phyloP scores from a whole-genome alignment of 2,329 filamentous ascomycete genomes.

The Magnaporthiopsis incrustans region DNA sequence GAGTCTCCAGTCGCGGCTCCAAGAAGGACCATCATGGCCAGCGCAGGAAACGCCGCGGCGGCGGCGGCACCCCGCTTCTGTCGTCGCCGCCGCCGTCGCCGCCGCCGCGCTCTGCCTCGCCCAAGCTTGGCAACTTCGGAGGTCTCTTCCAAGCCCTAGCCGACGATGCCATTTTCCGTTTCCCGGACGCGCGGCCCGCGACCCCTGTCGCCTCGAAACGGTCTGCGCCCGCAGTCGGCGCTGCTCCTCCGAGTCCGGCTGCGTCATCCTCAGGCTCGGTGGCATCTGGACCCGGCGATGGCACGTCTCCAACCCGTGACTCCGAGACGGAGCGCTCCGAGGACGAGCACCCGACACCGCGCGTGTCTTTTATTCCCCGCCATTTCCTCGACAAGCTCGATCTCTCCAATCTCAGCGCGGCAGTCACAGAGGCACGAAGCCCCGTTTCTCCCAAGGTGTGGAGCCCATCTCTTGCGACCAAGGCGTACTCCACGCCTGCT shows the following conservation, averaged over 20 bases:
- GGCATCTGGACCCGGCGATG: neutral
- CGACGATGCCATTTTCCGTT: neutral
- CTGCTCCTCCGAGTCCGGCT: neutral
- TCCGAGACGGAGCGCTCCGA: neutral
- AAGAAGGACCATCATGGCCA: neutral
- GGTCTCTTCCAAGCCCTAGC: neutral
- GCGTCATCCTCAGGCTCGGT: neutral
- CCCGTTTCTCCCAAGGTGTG: neutral
- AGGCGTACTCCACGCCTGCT: slow-evolving; percentile 1
- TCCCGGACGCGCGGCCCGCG: no score
- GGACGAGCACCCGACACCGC: neutral
- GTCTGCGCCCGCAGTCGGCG: neutral
- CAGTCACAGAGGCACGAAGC: neutral
- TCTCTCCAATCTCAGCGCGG: neutral
- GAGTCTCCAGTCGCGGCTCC: neutral
- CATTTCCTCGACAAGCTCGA: slow-evolving; percentile 6
- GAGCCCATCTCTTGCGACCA: neutral
- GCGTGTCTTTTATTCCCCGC: slow-evolving; percentile 3
- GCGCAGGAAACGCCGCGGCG: neutral
- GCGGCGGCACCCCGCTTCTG: neutral
- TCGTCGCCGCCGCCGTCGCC: neutral
- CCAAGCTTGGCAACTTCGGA: slow-evolving; percentile 12
- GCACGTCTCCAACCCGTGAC: neutral
- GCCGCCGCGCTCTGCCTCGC: slow-evolving; percentile 6
- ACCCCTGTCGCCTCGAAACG: neutral